Evolutionary conservation across 345 rosid genomes (phyloP).

Genomic region (Eucalyptus pauciflora): DNA sequence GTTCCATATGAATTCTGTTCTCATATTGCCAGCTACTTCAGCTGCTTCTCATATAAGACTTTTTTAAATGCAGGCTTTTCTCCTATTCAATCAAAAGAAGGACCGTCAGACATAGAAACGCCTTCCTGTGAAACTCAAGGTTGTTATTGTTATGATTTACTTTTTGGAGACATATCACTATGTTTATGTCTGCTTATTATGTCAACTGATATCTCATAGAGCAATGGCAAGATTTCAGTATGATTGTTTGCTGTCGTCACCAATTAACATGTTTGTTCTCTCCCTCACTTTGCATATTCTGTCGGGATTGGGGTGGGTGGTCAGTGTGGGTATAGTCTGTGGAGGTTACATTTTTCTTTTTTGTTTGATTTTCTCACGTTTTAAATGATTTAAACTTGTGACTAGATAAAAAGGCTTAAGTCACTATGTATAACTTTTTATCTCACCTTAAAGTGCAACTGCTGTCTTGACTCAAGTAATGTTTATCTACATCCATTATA

Average conservation of each 20-base stretch:
- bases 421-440: background rate
- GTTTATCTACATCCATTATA: background rate
- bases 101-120: constrained; percentile 10
- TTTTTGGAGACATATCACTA: background rate
- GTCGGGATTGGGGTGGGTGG: background rate
- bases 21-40: background rate
- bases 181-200: background rate
- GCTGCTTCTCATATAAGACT: constrained; percentile 2
- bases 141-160: background rate
- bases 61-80: constrained; percentile 52
- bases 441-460: background rate
- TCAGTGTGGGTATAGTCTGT: background rate
- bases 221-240: background rate
- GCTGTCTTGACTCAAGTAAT: background rate
- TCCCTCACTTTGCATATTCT: background rate
- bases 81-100: constrained; percentile 27
- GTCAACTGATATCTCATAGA: background rate
- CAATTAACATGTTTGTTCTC: background rate
- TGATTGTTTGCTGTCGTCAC: background rate
- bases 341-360: background rate
- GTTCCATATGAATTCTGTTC: background rate
- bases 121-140: constrained; percentile 31
- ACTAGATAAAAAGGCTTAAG: background rate
- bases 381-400: background rate
- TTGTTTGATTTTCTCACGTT: background rate